These are phyloP conservation scores for Saccharomyces mikatae DNA, from an alignment of 805 yeast genomes.

Conservation along the genomic window DNA sequence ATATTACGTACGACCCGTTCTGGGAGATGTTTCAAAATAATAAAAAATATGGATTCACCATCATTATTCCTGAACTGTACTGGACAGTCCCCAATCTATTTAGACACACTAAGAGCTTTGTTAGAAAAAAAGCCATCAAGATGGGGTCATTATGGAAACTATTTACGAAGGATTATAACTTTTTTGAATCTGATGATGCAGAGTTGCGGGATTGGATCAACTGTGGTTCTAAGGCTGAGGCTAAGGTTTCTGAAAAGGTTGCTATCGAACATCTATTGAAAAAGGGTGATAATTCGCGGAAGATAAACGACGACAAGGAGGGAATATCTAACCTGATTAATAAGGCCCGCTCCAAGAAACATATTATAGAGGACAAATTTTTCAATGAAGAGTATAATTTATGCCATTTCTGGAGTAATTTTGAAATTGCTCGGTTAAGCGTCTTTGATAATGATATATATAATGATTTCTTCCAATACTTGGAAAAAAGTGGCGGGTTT, in stretches of 20 bases:
- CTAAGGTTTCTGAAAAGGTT: constrained; percentile 24
- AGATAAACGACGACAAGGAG: constrained; percentile 14
- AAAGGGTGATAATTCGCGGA: constrained; percentile 8
- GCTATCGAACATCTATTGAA: constrained; percentile 27
- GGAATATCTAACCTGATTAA: constrained; percentile 34
- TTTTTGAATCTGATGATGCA: constrained; percentile 30
- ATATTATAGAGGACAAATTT: constrained; percentile 44
- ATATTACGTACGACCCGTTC: constrained; percentile 87
- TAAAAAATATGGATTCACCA: constrained; percentile 80
- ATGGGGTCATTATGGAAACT: constrained; percentile 65
- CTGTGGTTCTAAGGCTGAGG: constrained; percentile 16
- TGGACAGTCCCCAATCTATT: constrained; percentile 80
- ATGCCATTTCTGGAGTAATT: constrained; percentile 90
- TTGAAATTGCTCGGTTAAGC: constrained; percentile 81
- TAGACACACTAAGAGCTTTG: constrained; percentile 59
- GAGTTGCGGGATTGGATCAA: constrained; percentile 24
- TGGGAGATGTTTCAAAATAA: constrained; percentile 59
- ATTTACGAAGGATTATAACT: constrained; percentile 40
- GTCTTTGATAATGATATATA: constrained; percentile 61
- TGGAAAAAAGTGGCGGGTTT: constrained; percentile 75
- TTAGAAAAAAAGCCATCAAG: constrained; percentile 36
- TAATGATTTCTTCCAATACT: constrained; percentile 53
- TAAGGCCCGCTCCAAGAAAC: constrained; percentile 29
- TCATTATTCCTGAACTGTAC: constrained; percentile 66
- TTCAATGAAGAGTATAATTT: constrained; percentile 63